Evolutionary conservation across 2,329 filamentous ascomycete genomes (phyloP), one percentile per base, ranked within the genome.

Genomic region (Lachnellula arida): DNA sequence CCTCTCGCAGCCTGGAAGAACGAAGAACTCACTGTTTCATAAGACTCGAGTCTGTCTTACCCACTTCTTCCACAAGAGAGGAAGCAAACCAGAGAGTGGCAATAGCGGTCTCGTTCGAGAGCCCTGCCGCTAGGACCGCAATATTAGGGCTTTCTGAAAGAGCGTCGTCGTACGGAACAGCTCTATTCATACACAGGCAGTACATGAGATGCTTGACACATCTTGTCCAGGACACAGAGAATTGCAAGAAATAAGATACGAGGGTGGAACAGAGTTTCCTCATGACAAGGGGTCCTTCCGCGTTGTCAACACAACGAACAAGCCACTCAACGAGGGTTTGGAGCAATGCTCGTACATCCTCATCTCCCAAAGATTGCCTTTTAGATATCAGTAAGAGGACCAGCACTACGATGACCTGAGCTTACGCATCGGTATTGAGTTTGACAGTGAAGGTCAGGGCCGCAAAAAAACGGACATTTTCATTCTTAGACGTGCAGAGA

Each of bases 381-480:
- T 50, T 14, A 53, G 51, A 12, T 39, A 19, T 65, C 49, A 66
- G 57, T 49, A 55, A 9, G n/a, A 43, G 51, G 51, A 17, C n/a
- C 22, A 15, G 17, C 28, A 43, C 28, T 11, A 42, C 1, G 17
- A 14, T 25, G 3, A 25, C 15, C 23, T 22, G 5, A n/a, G 11
- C 77, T 60, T 75, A 88, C 87, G 86, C 90, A 68, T 94, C 90
- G n/a, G 86, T 87, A 70, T 97, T 97, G 56, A 97, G 82, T 74
- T 97, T 99, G 65, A 97, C 85, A 50, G 91, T 95, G 63, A 97
- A 87, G 0, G 93, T 97, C 57, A 97, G 79, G 32, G 92, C 93
- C 14, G 91, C 94, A 69, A 96, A 96, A 73, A 97, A 97, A 61
- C 88, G 87, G 63, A 94, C 84, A 65, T 92, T 87, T 58, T 88